Conservation (phyloP, 2,329 filamentous ascomycete species). For the Xylariaceae sp. region DNA sequence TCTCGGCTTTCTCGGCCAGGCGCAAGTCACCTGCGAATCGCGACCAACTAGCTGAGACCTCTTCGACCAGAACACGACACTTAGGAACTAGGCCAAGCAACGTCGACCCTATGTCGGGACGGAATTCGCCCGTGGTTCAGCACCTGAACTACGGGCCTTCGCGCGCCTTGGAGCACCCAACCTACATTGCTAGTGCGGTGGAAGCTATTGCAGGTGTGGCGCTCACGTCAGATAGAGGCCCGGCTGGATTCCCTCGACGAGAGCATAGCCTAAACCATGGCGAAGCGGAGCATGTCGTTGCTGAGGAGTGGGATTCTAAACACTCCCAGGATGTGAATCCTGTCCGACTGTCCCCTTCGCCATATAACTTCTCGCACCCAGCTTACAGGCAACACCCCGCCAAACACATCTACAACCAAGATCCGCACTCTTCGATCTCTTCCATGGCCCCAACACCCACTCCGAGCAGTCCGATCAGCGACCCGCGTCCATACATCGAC, state of each 20-base stretch:
- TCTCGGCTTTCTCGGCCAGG: neutral
- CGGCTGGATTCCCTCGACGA: slow-evolving; percentile 22
- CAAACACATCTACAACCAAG: slow-evolving; percentile 11
- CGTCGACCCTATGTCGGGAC: slow-evolving; percentile 7
- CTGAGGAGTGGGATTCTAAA: slow-evolving; percentile 25
- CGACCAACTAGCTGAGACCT: neutral
- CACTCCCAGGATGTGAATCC: slow-evolving; percentile 21
- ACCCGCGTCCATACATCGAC: slow-evolving; percentile 4
- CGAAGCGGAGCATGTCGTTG: slow-evolving; percentile 25
- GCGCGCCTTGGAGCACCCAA: slow-evolving; percentile 11
- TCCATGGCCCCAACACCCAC: slow-evolving; percentile 14
- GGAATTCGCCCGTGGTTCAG: slow-evolving; percentile 14
- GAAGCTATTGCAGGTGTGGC: slow-evolving; percentile 21
- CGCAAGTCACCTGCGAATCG: neutral
- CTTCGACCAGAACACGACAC: neutral
- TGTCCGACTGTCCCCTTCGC: slow-evolving; percentile 13
- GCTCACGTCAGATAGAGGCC: slow-evolving; percentile 21
- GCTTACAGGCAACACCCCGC: slow-evolving; percentile 9
- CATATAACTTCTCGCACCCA: slow-evolving; percentile 20
- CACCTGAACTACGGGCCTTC: slow-evolving; percentile 9
- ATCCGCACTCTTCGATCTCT: slow-evolving; percentile 17
- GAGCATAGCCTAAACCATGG: slow-evolving; percentile 29
- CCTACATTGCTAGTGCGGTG: slow-evolving; percentile 17
- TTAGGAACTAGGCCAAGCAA: neutral
- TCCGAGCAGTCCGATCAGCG: slow-evolving; percentile 17